phyloP scores from a whole-genome alignment of 2,329 filamentous ascomycete genomes.

The Penicillium sp. region DNA sequence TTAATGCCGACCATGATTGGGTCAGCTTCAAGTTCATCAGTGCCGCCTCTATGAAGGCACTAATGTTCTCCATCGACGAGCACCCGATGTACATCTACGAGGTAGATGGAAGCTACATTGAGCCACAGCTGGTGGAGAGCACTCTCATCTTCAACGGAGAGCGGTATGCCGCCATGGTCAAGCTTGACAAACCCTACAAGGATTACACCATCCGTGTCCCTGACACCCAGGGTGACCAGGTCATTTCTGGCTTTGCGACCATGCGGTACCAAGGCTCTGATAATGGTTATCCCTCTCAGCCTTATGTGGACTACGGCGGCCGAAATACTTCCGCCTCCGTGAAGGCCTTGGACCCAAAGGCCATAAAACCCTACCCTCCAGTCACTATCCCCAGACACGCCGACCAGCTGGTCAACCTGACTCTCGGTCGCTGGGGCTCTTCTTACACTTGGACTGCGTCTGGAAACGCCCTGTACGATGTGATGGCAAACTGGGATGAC shows the following conservation, averaged over 20 bases:
- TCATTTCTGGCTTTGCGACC: constrained; percentile 50
- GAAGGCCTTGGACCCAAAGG: constrained; percentile 41
- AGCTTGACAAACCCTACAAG: constrained; percentile 36
- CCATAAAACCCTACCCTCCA: constrained; percentile 25
- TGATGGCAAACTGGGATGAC: constrained; percentile 28
- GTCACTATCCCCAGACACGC: constrained; percentile 48
- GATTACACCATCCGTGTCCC: constrained; percentile 48
- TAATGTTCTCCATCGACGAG: constrained; percentile 42
- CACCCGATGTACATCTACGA: constrained; percentile 45
- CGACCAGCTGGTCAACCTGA: constrained; percentile 44
- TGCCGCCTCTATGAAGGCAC: constrained; percentile 26
- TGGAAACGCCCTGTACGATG: constrained; percentile 23
- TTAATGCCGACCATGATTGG: constrained; percentile 32
- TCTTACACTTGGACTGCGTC: constrained; percentile 33
- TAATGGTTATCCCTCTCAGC: constrained; percentile 21
- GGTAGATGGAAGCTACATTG: constrained; percentile 43
- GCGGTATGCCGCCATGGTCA: constrained; percentile 42
- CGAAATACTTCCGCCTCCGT: constrained; percentile 39
- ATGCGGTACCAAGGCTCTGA: constrained; percentile 39
- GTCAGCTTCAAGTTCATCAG: constrained; percentile 36
- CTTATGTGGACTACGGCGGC: constrained; percentile 51
- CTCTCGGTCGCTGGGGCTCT: constrained; percentile 26
- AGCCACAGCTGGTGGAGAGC: constrained; percentile 37
- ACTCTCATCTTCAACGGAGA: constrained; percentile 36
- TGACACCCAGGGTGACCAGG: constrained; percentile 48